Base-by-base conservation (phyloP, 768 basidiomycete species). In the Lactarius vividus region DNA sequence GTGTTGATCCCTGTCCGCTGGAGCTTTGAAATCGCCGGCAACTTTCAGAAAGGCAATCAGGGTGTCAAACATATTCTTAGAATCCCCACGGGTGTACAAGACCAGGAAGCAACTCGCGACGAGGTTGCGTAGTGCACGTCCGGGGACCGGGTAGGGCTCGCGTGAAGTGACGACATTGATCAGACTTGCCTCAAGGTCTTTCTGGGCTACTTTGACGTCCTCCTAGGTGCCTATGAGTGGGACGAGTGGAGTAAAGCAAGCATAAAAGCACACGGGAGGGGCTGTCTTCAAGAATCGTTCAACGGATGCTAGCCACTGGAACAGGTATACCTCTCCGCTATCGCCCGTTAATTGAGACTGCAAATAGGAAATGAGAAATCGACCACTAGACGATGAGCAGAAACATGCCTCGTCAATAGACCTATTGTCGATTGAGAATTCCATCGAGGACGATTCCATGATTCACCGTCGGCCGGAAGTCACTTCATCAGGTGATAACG, bases 51-150 rank as follows among this genome's bases (percentile, higher is more conserved):
- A 83, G 2, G 83, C 74, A 72, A 94, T 89, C 33, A 96, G 75
- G 6, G 91, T 90, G 72, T 99, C 96, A 71, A 95, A 98, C 62
- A 98, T 76, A 1, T 88, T 85, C 75, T 87, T 84, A 0, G 89
- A 88, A 74, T 98, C 96, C 71, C 91, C 92, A 20, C 87, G 84
- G 39, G 81, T 83, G 77, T 95, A 95, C 18, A 96, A 69, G 26
- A 79, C 74, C 52, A 92, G 75, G 55, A 98, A 77, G 72, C 93
- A 94, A 80, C 91, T 80, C 10, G 90, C 85, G 56, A 90, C 84
- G 5, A 93, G 79, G 64, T 89, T 88, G 46, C 96, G 85, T 52
- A 94, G 77, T 2, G 93, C 92, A 11, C 95, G 88, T 53, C 96
- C 96, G 1, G 96, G 96, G 33, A 83, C 75, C n/a, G 95, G 92